These are phyloP conservation scores for Tetratostichococcus sp. DNA, from an alignment of 139 green algal species.

Conservation along the genomic window DNA sequence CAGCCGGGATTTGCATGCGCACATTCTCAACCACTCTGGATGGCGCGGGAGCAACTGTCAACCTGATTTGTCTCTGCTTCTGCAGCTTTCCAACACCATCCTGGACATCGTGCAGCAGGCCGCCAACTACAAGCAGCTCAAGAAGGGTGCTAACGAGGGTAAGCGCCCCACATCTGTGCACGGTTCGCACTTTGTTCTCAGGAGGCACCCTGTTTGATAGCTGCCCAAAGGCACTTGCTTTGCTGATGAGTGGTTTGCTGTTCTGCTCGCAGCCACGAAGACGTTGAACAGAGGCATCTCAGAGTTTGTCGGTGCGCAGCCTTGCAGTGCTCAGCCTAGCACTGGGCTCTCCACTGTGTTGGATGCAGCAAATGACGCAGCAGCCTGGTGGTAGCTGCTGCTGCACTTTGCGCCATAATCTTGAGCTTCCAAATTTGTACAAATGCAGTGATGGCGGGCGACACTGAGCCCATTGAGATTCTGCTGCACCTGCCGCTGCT, in stretches of 20 bases:
- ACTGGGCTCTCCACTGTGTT: too few relatives aligned
- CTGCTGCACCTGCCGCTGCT: slow-evolving; percentile 97
- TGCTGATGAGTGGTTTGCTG: too few relatives aligned
- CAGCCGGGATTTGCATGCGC: too few relatives aligned
- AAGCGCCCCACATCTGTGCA: not conserved
- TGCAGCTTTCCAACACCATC: slow-evolving; percentile 94
- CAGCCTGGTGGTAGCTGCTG: too few relatives aligned
- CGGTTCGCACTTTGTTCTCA: not conserved
- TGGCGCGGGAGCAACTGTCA: not conserved
- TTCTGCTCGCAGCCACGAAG: slow-evolving; percentile 83
- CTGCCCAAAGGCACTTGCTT: too few relatives aligned
- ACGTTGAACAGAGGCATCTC: slow-evolving; percentile 93
- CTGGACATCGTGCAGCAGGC: slow-evolving; percentile 99
- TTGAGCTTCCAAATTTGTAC: too few relatives aligned
- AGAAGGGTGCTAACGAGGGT: slow-evolving; percentile 98
- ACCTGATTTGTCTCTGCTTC: not conserved
- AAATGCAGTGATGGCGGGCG: slow-evolving; percentile 85
- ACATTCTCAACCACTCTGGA: not conserved
- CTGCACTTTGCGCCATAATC: too few relatives aligned
- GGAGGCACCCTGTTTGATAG: too few relatives aligned
- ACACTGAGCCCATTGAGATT: slow-evolving; percentile 99
- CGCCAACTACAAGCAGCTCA: slow-evolving; percentile 99
- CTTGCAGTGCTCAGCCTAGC: too few relatives aligned
- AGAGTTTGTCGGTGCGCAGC: slow-evolving; percentile 74
- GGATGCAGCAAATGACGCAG: too few relatives aligned